Evolutionary conservation across 495 filamentous ascomycete species (phyloP).

Genomic region (Stereocaulon alpinum): DNA sequence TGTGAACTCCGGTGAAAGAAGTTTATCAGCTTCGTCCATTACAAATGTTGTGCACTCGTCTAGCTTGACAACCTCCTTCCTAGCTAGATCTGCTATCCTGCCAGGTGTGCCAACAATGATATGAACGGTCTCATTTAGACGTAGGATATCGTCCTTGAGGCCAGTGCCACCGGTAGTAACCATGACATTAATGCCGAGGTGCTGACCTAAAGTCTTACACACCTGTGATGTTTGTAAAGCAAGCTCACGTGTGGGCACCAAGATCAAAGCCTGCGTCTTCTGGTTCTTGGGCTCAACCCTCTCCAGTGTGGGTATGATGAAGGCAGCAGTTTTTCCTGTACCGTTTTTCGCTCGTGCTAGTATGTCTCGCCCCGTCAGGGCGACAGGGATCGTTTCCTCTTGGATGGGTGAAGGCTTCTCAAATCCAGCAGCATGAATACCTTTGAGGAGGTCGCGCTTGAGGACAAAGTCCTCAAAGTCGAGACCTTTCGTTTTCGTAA

Average conservation of each 20-base stretch:
- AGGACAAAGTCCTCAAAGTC: constrained; percentile 96
- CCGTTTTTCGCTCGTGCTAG: constrained; percentile 96
- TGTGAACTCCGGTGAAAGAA: constrained; percentile 92
- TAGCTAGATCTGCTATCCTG: constrained; percentile 85
- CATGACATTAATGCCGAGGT: constrained; percentile 97
- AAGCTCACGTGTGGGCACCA: constrained; percentile 93
- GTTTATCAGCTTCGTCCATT: constrained; percentile 98
- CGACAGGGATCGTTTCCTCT: constrained; percentile 97
- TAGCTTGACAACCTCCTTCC: constrained; percentile 92
- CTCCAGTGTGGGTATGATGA: constrained; percentile 91
- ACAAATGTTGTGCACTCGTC: constrained; percentile 94
- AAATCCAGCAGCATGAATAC: constrained; percentile 97
- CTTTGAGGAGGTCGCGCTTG: constrained; percentile 92
- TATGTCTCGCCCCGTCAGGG: constrained; percentile 88
- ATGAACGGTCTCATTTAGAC: constrained; percentile 85
- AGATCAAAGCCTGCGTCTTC: constrained; percentile 90
- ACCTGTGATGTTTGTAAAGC: constrained; percentile 99
- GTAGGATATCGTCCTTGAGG: constrained; percentile 93
- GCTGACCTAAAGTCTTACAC: constrained; percentile 94
- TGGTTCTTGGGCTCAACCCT: constrained; percentile 90
- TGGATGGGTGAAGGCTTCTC: constrained; percentile 98
- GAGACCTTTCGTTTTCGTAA: constrained; percentile 90
- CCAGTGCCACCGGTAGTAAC: constrained; percentile 94
- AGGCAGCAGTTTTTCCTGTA: constrained; percentile 96
- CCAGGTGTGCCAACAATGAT: constrained; percentile 97